A percentile compares a stretch with the other conserved stretches of the same genome.
Evolutionary conservation across 495 filamentous ascomycete genomes (phyloP).

Genomic region (Elasticomyces elasticus): DNA sequence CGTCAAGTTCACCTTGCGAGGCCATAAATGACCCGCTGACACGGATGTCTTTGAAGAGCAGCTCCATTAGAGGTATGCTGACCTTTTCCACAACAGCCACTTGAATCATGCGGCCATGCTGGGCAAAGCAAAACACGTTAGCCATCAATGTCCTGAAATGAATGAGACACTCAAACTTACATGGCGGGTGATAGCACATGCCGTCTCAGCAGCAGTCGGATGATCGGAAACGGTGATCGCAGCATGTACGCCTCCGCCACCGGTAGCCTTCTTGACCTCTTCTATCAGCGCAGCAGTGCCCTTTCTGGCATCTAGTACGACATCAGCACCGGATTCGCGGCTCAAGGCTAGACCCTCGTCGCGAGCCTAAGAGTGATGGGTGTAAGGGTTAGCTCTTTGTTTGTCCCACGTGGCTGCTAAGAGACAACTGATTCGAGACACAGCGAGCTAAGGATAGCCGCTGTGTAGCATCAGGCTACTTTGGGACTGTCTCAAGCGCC

Average conservation of each 20-base stretch:
- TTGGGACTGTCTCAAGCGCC: too few species aligned
- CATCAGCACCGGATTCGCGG: slow-evolving; percentile 37
- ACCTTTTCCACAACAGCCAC: slow-evolving; percentile 42
- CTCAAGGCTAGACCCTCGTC: slow-evolving; percentile 43
- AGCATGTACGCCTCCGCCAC: slow-evolving; percentile 38
- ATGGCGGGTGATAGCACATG: slow-evolving; percentile 42
- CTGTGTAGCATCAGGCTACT: too few species aligned
- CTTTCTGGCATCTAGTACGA: slow-evolving; percentile 41
- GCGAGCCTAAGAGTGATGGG: too few species aligned
- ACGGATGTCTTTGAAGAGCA: slow-evolving; percentile 45
- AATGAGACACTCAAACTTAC: too few species aligned
- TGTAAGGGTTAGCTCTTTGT: too few species aligned
- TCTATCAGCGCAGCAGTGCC: slow-evolving; percentile 36
- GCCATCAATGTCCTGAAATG: too few species aligned
- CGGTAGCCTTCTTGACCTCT: slow-evolving; percentile 38
- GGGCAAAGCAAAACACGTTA: too few species aligned
- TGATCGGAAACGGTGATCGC: slow-evolving; percentile 39
- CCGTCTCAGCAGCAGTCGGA: slow-evolving; percentile 33
- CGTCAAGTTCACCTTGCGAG: slow-evolving; percentile 36
- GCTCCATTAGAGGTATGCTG: slow-evolving; percentile 40
- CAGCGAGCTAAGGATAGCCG: too few species aligned
- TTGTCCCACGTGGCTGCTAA: too few species aligned
- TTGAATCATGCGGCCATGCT: slow-evolving; percentile 45
- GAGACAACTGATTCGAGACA: too few species aligned
- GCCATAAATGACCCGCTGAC: slow-evolving; percentile 40